Evolutionary conservation across 768 basidiomycete genomes (phyloP).

Genomic region (Botryobasidium botryosum): DNA sequence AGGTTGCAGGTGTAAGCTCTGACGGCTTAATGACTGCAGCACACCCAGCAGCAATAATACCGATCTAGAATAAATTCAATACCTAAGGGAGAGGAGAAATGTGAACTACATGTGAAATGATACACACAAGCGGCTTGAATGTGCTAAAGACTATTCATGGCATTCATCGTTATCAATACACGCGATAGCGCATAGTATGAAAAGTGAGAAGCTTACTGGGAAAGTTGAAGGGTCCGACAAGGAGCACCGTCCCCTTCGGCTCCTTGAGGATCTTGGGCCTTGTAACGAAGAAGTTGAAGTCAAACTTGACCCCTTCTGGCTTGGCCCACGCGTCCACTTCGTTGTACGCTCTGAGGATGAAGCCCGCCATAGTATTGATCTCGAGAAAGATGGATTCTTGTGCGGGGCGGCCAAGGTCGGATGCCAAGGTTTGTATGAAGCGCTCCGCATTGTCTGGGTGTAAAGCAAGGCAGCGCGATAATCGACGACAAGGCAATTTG

Average conservation of each 20-base stretch:
- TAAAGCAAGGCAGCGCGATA: too few relatives aligned
- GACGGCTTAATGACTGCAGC: slow-evolving; percentile 60
- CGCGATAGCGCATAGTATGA: too few relatives aligned
- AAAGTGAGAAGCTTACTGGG: too few relatives aligned
- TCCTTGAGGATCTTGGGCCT: slow-evolving; percentile 52
- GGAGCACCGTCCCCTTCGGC: slow-evolving; percentile 30
- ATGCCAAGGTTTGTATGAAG: slow-evolving; percentile 38
- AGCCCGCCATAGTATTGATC: slow-evolving; percentile 34
- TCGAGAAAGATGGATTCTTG: slow-evolving; percentile 52
- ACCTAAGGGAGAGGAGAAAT: too few relatives aligned
- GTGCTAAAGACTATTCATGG: too few relatives aligned
- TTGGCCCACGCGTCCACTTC: slow-evolving; percentile 62
- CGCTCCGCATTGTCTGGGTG: slow-evolving; percentile 46
- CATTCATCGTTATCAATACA: too few relatives aligned
- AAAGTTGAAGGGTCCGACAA: slow-evolving; percentile 18
- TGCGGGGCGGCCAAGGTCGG: slow-evolving; percentile 46
- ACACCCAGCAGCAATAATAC: slow-evolving; percentile 68
- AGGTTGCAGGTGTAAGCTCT: slow-evolving; percentile 41
- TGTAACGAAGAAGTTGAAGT: slow-evolving; percentile 39
- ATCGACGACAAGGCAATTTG: background rate
- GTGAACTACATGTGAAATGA: too few relatives aligned
- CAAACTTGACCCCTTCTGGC: slow-evolving; percentile 39
- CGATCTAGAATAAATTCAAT: too few relatives aligned
- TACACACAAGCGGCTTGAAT: too few relatives aligned
- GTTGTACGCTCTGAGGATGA: slow-evolving; percentile 34